Evolutionary conservation across 2,329 filamentous ascomycete genomes (phyloP).

Genomic region (Ophiognomonia clavigignenti-juglandacearum): DNA sequence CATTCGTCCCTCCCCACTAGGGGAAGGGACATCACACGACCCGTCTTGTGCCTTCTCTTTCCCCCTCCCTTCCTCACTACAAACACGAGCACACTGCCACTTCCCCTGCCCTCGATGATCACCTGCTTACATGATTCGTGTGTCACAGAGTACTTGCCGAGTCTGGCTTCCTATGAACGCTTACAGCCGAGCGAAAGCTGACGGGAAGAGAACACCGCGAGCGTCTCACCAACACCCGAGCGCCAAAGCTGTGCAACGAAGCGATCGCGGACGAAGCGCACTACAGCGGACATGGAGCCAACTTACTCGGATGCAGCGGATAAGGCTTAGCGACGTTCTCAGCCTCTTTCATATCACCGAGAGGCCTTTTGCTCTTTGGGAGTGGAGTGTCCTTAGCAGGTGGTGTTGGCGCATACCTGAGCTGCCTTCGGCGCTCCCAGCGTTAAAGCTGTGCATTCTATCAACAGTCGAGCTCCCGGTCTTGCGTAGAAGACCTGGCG

Average conservation of each 20-base stretch:
- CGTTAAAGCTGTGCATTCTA: not conserved
- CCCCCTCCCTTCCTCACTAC: not conserved
- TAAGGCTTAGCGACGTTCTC: no score
- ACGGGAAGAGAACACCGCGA: not conserved
- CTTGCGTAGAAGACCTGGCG: not conserved
- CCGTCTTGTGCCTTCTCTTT: slow-evolving; percentile 7
- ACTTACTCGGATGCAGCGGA: not conserved
- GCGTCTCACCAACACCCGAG: slow-evolving; percentile 1
- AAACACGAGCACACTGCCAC: slow-evolving; percentile 1
- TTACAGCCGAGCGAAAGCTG: slow-evolving; percentile 2
- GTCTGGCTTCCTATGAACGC: slow-evolving; percentile 52
- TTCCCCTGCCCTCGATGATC: not conserved
- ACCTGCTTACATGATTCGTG: slow-evolving; percentile 18
- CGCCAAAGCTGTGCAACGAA: slow-evolving; percentile 6
- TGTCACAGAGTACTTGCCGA: slow-evolving; percentile 52
- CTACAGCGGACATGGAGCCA: not conserved
- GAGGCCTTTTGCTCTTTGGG: no score
- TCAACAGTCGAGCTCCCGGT: not conserved
- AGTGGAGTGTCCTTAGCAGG: not conserved
- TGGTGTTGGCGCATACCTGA: not conserved
- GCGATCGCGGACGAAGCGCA: slow-evolving; percentile 1
- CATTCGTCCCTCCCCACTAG: not conserved
- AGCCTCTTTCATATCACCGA: no score
- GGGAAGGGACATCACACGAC: slow-evolving; percentile 7
- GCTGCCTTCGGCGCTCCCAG: not conserved